Evolutionary conservation across 2,329 filamentous ascomycete genomes (phyloP).

Genomic region (Fusarium bulbicola): DNA sequence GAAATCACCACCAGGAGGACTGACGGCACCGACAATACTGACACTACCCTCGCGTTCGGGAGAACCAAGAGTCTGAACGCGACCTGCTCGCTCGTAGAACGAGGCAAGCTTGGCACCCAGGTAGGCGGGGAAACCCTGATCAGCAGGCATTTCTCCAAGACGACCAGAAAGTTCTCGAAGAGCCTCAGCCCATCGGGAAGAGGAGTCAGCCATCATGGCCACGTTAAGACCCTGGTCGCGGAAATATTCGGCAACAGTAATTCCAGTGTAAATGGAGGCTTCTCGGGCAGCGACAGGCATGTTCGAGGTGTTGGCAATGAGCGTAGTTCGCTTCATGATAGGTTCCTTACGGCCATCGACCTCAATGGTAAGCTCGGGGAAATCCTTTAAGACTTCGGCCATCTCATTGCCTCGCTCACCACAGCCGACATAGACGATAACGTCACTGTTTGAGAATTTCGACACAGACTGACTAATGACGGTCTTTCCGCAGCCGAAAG

Average conservation of each 20-base stretch:
- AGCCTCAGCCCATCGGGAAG: conserved; percentile 98
- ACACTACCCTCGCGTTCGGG: conserved; percentile 91
- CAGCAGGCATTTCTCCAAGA: conserved; percentile 99
- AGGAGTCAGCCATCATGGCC: conserved; percentile 99
- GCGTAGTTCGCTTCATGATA: conserved; percentile 99
- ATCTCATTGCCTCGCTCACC: conserved; percentile 99
- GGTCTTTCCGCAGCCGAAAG: conserved; percentile 99
- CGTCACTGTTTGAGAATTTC: conserved; percentile 99
- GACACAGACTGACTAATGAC: conserved; percentile 98
- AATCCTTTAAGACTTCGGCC: conserved; percentile 99
- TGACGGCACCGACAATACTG: conserved; percentile 97
- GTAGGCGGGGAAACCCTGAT: conserved; percentile 99
- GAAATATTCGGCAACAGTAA: conserved; percentile 96
- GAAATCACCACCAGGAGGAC: conserved; percentile 97
- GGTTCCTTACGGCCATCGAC: conserved; percentile 94
- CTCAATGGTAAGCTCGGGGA: conserved; percentile 96
- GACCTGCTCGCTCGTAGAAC: conserved; percentile 98
- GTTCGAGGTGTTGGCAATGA: conserved; percentile 99
- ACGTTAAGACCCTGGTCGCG: conserved; percentile 96
- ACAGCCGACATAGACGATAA: conserved; percentile 94
- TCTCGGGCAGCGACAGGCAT: conserved; percentile 99
- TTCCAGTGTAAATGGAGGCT: conserved; percentile 97
- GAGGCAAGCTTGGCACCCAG: conserved; percentile 95
- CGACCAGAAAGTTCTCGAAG: conserved; percentile 98
- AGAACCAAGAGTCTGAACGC: conserved; percentile 84